These are phyloP conservation scores for Coemansia asiatica DNA, from an alignment of 192 early-diverging fungal genomes.

Conservation along the genomic window DNA sequence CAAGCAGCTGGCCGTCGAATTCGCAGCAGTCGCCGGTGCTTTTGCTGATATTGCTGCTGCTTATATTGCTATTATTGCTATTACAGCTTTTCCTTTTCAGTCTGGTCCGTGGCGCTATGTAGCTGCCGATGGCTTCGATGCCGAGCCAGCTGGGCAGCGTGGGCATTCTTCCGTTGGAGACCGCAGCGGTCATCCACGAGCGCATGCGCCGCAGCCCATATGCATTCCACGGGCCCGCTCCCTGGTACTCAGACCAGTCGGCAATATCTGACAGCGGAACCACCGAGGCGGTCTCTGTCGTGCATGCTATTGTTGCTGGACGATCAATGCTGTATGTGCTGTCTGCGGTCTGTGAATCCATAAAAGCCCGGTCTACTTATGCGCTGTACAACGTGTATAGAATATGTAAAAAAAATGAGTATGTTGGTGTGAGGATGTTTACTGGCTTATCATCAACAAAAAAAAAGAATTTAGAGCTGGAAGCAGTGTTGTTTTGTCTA, in stretches of 20 bases:
- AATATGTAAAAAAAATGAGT: not conserved
- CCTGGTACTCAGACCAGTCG: constrained; percentile 19
- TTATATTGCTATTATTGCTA: not conserved
- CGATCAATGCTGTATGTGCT: constrained; percentile 17
- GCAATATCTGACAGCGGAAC: constrained; percentile 23
- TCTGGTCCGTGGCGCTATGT: constrained; percentile 9
- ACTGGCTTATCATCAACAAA: too few relatives aligned
- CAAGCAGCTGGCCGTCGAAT: not conserved
- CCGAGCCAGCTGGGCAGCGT: constrained; percentile 24
- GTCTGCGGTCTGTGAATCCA: constrained; percentile 8
- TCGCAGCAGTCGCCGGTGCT: not conserved
- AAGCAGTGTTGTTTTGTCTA: too few relatives aligned
- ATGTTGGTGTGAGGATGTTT: not conserved
- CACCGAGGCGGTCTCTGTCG: constrained; percentile 12
- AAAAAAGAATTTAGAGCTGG: not conserved
- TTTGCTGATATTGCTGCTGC: constrained; percentile 3
- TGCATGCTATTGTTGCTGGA: constrained; percentile 32
- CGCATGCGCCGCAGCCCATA: constrained; percentile 29
- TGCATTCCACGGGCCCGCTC: constrained; percentile 9
- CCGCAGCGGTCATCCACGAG: constrained; percentile 36
- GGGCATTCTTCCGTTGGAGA: constrained; percentile 10
- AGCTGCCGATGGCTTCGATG: constrained; percentile 15
- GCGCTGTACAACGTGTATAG: too few relatives aligned
- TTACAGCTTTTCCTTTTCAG: not conserved
- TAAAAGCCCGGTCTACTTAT: too few relatives aligned